phyloP scores from a whole-genome alignment of 345 rosid genomes.

The Alliaria petiolata region DNA sequence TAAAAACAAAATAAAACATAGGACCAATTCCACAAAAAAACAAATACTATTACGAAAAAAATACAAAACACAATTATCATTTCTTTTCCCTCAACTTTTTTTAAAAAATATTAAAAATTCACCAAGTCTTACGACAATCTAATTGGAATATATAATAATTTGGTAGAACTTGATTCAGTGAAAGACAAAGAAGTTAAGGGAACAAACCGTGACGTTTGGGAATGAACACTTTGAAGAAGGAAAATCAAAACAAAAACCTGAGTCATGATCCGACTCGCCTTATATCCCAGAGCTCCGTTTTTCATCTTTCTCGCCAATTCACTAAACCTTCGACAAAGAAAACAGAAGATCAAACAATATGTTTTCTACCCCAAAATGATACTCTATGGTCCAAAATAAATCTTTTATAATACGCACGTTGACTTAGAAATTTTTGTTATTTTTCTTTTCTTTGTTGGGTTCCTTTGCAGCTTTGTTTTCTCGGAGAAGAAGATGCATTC shows the following conservation, averaged over 20 bases:
- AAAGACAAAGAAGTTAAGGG: background rate
- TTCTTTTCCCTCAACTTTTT: background rate
- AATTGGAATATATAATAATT: background rate
- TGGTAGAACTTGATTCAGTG: background rate
- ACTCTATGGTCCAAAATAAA: background rate
- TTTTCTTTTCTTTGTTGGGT: background rate
- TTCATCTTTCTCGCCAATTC: background rate
- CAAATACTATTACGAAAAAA: background rate
- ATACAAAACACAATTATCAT: background rate
- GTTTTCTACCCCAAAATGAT: background rate
- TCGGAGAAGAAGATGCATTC: background rate
- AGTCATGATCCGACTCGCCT: slow-evolving; percentile 3
- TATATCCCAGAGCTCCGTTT: background rate
- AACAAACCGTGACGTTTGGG: background rate
- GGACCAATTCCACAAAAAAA: background rate
- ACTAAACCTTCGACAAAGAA: background rate
- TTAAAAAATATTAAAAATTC: too few species aligned
- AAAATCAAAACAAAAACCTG: slow-evolving; percentile 7
- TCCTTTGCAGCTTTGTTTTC: slow-evolving; percentile 11
- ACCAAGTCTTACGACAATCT: background rate
- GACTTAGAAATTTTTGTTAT: background rate
- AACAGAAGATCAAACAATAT: background rate
- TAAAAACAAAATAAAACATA: background rate
- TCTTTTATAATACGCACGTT: background rate
- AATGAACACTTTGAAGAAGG: slow-evolving; percentile 20